Evolutionary conservation across 2,329 filamentous ascomycete species (phyloP), one percentile per base, ranked within the genome.

Genomic region (Fusarium pseudoanthophilum): DNA sequence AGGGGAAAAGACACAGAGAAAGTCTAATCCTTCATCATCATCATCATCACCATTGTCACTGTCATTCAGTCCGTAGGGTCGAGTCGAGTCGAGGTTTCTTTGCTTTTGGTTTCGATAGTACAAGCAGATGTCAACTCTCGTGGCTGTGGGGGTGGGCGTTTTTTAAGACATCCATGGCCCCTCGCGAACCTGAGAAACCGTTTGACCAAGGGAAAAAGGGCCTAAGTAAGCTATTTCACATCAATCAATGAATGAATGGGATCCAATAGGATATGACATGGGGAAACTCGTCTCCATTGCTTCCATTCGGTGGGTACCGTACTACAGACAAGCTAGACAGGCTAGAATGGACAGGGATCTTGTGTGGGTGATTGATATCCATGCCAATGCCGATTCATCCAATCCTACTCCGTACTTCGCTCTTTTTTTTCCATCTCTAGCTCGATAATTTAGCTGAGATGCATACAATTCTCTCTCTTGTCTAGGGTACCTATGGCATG

Each of bases 161-260:
- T 73, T 73, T 73, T 73, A 71, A 73, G 67, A 71, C 64, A 48
- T 48, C 45, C 26, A 68, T 57, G 56, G 62, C 42, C 53, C 69
- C 69, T 72, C 69, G 37, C 61, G 59, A 72, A 73, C 69, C 30
- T 73, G 57, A 65, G 71, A 73, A 73, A 73, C 71, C 70, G 71
- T 73, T 73, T 71, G 58, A 40, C n/a, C 49, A 55, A 40, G 11
- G 36, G 26, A 70, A 57, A 58, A 52, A 37, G n/a, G 52, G 45
- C 69, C 65, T 66, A 26, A 26, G 24, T 45, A 26, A 45, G 64
- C 59, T 69, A 58, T 53, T 58, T 49, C 42, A 48, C 45, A 30
- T 48, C 20, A 48, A 34, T 51, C 21, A 64, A 69, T 69, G 7
- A 64, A 69, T 69, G 7, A 69, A 64, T 39, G 46, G 45, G 67